phyloP scores from a whole-genome alignment of 139 green algal genomes.

The Auxenochlorella protothecoides region DNA sequence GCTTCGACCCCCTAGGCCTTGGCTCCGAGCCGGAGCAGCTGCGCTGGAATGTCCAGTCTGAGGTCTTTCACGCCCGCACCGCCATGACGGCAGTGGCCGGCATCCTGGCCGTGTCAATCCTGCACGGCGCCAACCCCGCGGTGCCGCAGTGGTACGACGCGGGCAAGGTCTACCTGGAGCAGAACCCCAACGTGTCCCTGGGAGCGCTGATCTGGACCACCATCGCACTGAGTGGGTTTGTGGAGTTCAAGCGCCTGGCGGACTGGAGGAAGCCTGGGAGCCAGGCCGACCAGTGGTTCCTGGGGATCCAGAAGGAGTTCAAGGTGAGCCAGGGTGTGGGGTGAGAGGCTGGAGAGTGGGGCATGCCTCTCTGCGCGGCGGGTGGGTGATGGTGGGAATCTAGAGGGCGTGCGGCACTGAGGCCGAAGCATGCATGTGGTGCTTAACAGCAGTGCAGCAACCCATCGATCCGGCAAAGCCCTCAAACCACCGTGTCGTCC shows the following conservation, averaged over 20 bases:
- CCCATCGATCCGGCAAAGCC: neutral
- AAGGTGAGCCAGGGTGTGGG: no score
- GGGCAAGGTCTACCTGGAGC: slow-evolving; percentile 54
- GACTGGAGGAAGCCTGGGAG: slow-evolving; percentile 76
- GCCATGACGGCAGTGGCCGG: slow-evolving; percentile 41
- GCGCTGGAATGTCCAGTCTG: slow-evolving; percentile 43
- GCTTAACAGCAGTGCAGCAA: neutral
- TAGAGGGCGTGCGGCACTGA: neutral
- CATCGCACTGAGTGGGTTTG: slow-evolving; percentile 60
- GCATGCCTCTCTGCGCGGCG: no score
- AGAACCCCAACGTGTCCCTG: slow-evolving; percentile 51
- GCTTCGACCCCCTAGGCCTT: slow-evolving; percentile 91
- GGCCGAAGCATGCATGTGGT: neutral
- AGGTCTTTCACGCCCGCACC: slow-evolving; percentile 36
- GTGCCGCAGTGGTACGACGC: slow-evolving; percentile 65
- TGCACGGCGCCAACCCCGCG: slow-evolving; percentile 18
- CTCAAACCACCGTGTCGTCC: slow-evolving; percentile 13
- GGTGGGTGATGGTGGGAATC: neutral
- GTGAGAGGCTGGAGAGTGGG: no score
- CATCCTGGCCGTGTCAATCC: slow-evolving; percentile 13
- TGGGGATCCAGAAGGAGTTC: slow-evolving; percentile 45
- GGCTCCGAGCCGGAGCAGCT: slow-evolving; percentile 36
- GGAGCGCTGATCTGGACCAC: slow-evolving; percentile 55
- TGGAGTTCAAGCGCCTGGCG: slow-evolving; percentile 64
- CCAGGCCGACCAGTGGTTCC: slow-evolving; percentile 74